phyloP scores from a whole-genome alignment of 768 basidiomycete species.

The Tricholoma bakamatsutake region DNA sequence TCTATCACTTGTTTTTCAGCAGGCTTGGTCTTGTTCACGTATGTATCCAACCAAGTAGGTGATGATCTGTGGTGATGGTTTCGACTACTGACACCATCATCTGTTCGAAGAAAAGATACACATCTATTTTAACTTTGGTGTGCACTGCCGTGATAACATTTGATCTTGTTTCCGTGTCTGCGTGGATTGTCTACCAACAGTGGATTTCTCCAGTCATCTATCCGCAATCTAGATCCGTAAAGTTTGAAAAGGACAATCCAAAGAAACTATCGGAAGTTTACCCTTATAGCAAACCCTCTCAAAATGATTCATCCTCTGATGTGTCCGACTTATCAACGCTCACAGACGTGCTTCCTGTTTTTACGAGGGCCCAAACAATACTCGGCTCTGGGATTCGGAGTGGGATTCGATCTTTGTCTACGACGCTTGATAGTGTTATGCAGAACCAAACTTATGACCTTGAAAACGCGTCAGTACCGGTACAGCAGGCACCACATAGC shows the following conservation, averaged over 20 bases:
- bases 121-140: conserved; percentile 9
- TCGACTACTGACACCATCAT: not conserved
- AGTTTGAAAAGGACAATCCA: not conserved
- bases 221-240: not conserved
- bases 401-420: not conserved
- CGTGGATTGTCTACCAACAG: conserved; percentile 16
- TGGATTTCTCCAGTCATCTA: not conserved
- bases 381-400: not conserved
- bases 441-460: not conserved
- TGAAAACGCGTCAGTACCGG: not conserved
- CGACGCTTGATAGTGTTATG: not conserved
- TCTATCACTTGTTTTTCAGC: conserved; percentile 13
- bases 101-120: not conserved
- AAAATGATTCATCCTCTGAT: not conserved
- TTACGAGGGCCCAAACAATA: not conserved
- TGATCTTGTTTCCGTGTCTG: conserved; percentile 3
- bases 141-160: conserved; percentile 11
- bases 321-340: not conserved
- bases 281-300: not conserved
- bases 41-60: conserved; percentile 7
- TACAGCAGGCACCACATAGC: not conserved
- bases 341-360: not conserved
- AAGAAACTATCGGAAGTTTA: not conserved
- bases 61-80: not conserved
- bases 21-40: conserved; percentile 12